Conservation (phyloP, 305 asterid species). For the Ilex paraguariensis region DNA sequence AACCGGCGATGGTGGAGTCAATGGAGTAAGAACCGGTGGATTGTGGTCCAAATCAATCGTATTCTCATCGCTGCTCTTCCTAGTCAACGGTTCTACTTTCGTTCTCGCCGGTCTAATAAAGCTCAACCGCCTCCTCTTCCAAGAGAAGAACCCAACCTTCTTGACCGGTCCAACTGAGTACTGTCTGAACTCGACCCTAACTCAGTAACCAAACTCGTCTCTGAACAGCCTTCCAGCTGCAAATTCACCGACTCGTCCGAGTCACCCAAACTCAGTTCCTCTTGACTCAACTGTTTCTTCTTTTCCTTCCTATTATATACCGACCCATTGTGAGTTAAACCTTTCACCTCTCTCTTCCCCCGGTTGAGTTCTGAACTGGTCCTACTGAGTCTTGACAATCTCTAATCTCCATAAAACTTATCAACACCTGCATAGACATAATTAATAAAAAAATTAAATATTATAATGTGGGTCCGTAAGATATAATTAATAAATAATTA, state of each 20-base stretch:
- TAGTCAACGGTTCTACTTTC: slow-evolving; percentile 29
- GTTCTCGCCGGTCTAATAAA: slow-evolving; percentile 30
- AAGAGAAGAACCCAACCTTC: slow-evolving; percentile 51
- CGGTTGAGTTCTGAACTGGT: slow-evolving; percentile 3
- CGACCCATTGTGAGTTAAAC: slow-evolving; percentile 3
- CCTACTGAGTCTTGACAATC: slow-evolving; percentile 19
- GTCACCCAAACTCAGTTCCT: slow-evolving; percentile 30
- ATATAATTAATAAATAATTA: not conserved
- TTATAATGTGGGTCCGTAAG: too few relatives aligned
- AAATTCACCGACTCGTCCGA: slow-evolving; percentile 15
- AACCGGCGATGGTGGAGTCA: too few relatives aligned
- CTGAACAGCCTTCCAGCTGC: slow-evolving; percentile 9
- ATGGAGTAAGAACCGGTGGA: not conserved
- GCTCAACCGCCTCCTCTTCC: slow-evolving; percentile 55
- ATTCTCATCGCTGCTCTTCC: slow-evolving; percentile 13
- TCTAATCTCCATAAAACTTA: slow-evolving; percentile 42
- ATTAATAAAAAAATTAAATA: not conserved
- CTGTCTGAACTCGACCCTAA: slow-evolving; percentile 4
- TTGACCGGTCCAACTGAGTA: slow-evolving; percentile 22
- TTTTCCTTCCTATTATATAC: not conserved
- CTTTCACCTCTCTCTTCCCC: too few relatives aligned
- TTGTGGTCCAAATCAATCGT: slow-evolving; percentile 17
- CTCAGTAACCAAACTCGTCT: not conserved
- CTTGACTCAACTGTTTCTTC: slow-evolving; percentile 30
- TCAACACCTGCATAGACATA: slow-evolving; percentile 26